These are phyloP conservation scores for Termitomyces sp. DNA, from an alignment of 768 basidiomycete species.

Conservation along the genomic window DNA sequence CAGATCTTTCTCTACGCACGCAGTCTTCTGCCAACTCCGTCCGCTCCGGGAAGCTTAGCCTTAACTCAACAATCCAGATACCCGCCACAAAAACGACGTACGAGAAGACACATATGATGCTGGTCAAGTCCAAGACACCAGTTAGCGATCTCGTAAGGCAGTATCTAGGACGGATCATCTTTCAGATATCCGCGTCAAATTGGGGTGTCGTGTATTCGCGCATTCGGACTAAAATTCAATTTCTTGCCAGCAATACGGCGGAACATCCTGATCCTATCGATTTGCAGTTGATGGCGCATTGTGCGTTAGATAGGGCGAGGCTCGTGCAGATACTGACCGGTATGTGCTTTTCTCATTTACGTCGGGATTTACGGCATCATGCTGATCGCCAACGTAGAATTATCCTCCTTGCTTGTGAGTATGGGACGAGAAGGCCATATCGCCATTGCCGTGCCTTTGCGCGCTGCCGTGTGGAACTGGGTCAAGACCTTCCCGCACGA, in stretches of 20 bases:
- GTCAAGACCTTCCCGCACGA: conserved; percentile 76
- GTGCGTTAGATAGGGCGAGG: conserved; percentile 67
- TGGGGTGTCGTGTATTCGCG: conserved; percentile 77
- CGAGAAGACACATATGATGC: conserved; percentile 62
- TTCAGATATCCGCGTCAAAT: conserved; percentile 84
- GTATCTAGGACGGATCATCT: conserved; percentile 77
- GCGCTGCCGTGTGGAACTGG: conserved; percentile 89
- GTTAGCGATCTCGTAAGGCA: conserved; percentile 65
- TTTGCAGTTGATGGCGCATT: conserved; percentile 74
- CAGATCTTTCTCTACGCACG: conserved; percentile 29
- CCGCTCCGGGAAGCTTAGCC: conserved; percentile 33
- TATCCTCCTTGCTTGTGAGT: conserved; percentile 79
- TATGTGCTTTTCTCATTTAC: conserved; percentile 25
- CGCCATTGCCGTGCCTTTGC: conserved; percentile 69
- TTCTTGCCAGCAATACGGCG: conserved; percentile 48
- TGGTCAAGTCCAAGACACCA: conserved; percentile 51
- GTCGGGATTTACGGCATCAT: not conserved
- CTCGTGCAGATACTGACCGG: conserved; percentile 73
- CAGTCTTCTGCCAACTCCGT: conserved; percentile 45
- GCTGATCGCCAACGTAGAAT: conserved; percentile 42
- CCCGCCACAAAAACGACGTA: conserved; percentile 42
- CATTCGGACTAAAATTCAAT: conserved; percentile 66
- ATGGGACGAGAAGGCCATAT: conserved; percentile 75
- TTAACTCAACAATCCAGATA: conserved; percentile 41
- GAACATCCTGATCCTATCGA: conserved; percentile 65